These are phyloP conservation scores for Cordia subcordata DNA, from an alignment of 257 asterid genomes.

Conservation along the genomic window DNA sequence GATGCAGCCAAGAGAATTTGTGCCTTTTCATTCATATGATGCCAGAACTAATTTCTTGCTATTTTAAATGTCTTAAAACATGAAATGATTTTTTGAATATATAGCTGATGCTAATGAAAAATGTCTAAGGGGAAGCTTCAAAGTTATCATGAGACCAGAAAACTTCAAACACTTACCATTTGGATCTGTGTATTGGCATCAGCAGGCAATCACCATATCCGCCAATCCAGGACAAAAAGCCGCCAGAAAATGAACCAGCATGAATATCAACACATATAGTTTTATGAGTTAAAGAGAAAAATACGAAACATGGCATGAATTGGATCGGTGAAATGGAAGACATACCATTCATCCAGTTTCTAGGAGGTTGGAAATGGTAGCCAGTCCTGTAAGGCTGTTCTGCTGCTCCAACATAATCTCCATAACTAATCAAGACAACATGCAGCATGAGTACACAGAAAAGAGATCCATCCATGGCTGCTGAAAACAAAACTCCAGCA, in stretches of 20 bases:
- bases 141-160: not conserved
- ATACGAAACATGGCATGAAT: not conserved
- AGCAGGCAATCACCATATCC: conserved; percentile 7
- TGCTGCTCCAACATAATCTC: conserved; percentile 4
- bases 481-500: not conserved
- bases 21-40: no score
- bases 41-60: no score
- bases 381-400: conserved; percentile 27
- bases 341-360: conserved; percentile 33
- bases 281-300: not conserved
- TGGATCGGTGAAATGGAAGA: not conserved
- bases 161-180: conserved; percentile 20
- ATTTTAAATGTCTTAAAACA: no score
- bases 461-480: conserved; percentile 11
- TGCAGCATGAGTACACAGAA: conserved; percentile 6
- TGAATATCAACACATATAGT: not conserved
- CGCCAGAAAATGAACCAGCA: not conserved
- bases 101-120: no score
- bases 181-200: conserved; percentile 22
- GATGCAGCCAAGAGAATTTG: no score
- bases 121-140: not conserved
- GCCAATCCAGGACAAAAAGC: conserved; percentile 4
- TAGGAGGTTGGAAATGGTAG: conserved; percentile 33
- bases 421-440: conserved; percentile 5
- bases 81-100: no score